Base-by-base conservation (phyloP, 768 basidiomycete genomes). In the Arthromyces matolae region DNA sequence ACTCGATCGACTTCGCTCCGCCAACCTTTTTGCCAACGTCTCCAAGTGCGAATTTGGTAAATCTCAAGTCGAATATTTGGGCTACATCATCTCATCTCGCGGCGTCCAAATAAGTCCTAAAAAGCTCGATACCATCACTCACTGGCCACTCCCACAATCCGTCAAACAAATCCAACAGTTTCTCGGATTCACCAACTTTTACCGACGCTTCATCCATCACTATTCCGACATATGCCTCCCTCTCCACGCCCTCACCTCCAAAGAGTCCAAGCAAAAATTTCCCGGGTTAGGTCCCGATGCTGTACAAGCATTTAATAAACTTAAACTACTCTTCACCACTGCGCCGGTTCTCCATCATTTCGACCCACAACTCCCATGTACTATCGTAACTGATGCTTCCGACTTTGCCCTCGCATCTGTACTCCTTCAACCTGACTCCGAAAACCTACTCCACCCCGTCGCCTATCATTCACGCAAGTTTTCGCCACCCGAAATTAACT, bases 401-500 rank as follows among this genome's bases (percentile, higher is more conserved):
- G 63, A 71, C 38, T 68, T 61, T 38, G 66, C 68, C 16, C 39
- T 65, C 14, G 58, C 64, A 10, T 60, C 60, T 7, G 47, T 71
- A 12, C 57, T 68, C 3, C 66, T 64, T 33, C 63, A 67, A 53
- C 55, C 56, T 10, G 50, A 67, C 38, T 23, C 57, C 7, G 20
- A 59, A n/a, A 42, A 59, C n/a, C 25, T 40, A 3, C 65, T 66
- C 44, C 69, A 68, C 18, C 75, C 77, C 0, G 62, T 78, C 5
- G 68, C 67, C 0, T 77, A 62, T 50, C 53, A 61, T 14, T 75
- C 69, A 38, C 47, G 31, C 18, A 68, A 45, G 32, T 51, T 65
- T 8, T 0, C 69, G 70, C 39, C 64, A 69, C 53, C 70, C 0
- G 68, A 80, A 56, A 41, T 61, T 7, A 79, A 78, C 56, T 80